These are phyloP conservation scores for Rusavskia elegans DNA, from an alignment of 495 filamentous ascomycete genomes.

Conservation along the genomic window DNA sequence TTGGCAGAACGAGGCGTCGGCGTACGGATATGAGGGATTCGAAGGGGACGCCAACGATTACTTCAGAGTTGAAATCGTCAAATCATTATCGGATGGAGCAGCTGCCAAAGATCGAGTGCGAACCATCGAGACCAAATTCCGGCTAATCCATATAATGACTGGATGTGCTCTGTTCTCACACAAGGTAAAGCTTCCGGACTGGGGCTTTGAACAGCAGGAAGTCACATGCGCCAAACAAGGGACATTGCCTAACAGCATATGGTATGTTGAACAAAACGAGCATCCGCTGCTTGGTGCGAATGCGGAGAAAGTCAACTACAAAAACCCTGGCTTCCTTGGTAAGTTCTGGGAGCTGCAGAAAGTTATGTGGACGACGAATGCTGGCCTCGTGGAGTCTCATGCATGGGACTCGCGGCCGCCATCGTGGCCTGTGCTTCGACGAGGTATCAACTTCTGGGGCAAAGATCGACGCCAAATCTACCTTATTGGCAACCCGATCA, in stretches of 20 bases:
- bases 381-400: slow-evolving; percentile 88
- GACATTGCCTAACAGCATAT: slow-evolving; percentile 87
- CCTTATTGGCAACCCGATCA: slow-evolving; percentile 83
- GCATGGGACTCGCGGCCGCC: slow-evolving; percentile 93
- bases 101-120: slow-evolving; percentile 71
- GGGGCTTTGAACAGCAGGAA: slow-evolving; percentile 95
- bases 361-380: slow-evolving; percentile 98
- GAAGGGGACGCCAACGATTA: slow-evolving; percentile 91
- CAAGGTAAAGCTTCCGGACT: slow-evolving; percentile 94
- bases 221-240: slow-evolving; percentile 91
- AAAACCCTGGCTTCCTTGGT: slow-evolving; percentile 86
- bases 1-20: slow-evolving; percentile 97
- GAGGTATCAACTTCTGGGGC: slow-evolving; percentile 99
- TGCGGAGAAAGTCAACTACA: slow-evolving; percentile 89
- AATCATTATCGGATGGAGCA: slow-evolving; percentile 66
- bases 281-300: slow-evolving; percentile 58
- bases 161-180: slow-evolving; percentile 94
- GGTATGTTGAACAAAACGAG: slow-evolving; percentile 84
- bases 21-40: slow-evolving; percentile 95
- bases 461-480: slow-evolving; percentile 89
- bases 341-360: slow-evolving; percentile 99
- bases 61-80: slow-evolving; percentile 89
- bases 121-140: slow-evolving; percentile 95
- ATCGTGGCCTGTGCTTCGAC: slow-evolving; percentile 82
- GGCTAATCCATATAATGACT: slow-evolving; percentile 88